Evolutionary conservation across 2,329 filamentous ascomycete species (phyloP), one percentile per base, ranked within the genome.

Genomic region (Xylaria sp.): DNA sequence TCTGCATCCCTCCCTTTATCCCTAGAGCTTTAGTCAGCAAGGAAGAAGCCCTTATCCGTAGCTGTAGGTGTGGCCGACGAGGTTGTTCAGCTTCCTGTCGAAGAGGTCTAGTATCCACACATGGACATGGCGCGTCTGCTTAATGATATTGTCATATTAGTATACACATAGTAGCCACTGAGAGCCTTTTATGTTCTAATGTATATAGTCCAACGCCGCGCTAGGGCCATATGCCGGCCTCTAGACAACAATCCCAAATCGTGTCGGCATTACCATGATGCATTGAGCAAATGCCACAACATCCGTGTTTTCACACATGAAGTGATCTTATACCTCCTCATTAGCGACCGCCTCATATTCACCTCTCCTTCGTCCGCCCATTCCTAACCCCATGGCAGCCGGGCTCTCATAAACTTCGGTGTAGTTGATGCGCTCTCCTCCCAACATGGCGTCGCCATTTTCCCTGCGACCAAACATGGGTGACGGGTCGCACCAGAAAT

Each of bases 401-500:
- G 95, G 95, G 23, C 91, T 89, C 80, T 98, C 95, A 81, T 97
- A 99, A 86, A 98, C 89, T 66, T 88, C 88, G 23, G 92, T 92
- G 80, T 98, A 99, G 81, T 98, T 94, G 56, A 99, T 89, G 48
- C 87, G 83, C 76, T 92, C 87, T 1, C 96, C 95, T 15, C 90
- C 93, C 8, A 99, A 82, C 79, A 94, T 83, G 0, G 92, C 94
- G 52, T 86, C 86, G 13, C 94, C 94, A 60, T 88, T 91, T 76
- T 93, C 89, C 67, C 91, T 87, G 75, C 86, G 89, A 12, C 91
- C 90, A 78, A 97, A 95, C 20, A 97, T 80, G 0, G 95, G 92
- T 1, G 92, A 91, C 1, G 93, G 90, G 78, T 98, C 96, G 76
- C 92, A 95, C 94, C 94, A 98, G 80, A 99, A 99, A 81, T 99